Conservation (phyloP, 2,329 filamentous ascomycete species). For the Zelopaecilomyces penicillatus region DNA sequence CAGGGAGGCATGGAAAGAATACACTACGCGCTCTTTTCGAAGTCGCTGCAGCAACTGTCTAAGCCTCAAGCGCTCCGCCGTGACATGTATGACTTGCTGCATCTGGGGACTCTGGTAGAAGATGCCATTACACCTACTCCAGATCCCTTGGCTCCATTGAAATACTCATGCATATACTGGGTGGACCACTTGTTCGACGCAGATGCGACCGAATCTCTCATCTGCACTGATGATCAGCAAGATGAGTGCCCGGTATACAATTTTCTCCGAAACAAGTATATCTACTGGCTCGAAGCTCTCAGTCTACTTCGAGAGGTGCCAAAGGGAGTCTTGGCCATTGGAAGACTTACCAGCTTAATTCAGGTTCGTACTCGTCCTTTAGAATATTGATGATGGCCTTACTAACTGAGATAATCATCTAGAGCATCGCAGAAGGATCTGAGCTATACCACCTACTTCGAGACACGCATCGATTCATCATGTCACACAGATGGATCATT, state of each 20-base stretch:
- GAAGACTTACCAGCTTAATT: conserved; percentile 6
- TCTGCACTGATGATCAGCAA: no score
- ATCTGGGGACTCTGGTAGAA: conserved; percentile 1
- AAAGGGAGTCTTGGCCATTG: conserved; percentile 11
- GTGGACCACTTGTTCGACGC: conserved; percentile 11
- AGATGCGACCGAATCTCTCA: background rate
- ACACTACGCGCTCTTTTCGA: conserved; percentile 3
- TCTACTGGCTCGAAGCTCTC: conserved; percentile 37
- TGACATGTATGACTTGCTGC: conserved; percentile 19
- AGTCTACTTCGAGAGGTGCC: conserved; percentile 22
- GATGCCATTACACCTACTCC: conserved; percentile 1
- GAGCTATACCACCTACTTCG: conserved; percentile 11
- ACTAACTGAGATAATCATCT: background rate
- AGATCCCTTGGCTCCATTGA: conserved; percentile 7
- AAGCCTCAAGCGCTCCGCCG: background rate
- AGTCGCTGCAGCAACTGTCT: conserved; percentile 8
- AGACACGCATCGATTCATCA: conserved; percentile 22
- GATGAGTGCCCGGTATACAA: conserved; percentile 16
- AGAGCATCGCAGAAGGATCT: background rate
- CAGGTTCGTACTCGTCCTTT: background rate
- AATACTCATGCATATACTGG: conserved; percentile 17
- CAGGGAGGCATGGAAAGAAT: conserved; percentile 11
- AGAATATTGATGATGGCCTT: background rate
- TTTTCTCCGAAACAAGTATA: conserved; percentile 27
- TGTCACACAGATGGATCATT: conserved; percentile 16